Evolutionary conservation across 1,284 basidiomycete genomes (phyloP).

Genomic region (Amylostereum areolatum): DNA sequence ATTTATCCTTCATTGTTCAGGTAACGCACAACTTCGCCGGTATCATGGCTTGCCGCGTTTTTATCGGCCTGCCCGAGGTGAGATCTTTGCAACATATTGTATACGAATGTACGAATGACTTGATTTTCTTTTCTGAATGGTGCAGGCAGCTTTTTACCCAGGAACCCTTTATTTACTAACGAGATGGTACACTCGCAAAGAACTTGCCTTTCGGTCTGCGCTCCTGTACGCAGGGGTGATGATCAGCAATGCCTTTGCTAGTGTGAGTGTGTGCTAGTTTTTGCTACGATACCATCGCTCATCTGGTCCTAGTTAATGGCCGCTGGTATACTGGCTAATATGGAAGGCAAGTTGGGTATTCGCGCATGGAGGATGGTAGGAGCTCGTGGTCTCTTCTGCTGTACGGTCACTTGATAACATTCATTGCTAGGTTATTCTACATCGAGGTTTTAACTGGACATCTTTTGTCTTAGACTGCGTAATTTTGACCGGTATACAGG

Average conservation of each 20-base stretch:
- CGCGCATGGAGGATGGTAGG: constrained; percentile 67
- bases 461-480: background rate
- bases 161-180: constrained; percentile 57
- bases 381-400: constrained; percentile 1
- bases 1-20: constrained; percentile 24
- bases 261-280: constrained; percentile 44
- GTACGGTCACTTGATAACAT: too few species aligned
- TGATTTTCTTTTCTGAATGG: background rate
- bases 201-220: constrained; percentile 63
- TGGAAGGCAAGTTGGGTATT: constrained; percentile 65
- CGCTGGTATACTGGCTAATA: constrained; percentile 61
- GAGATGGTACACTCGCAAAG: constrained; percentile 66
- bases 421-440: constrained; percentile 56
- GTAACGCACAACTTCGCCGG: constrained; percentile 49
- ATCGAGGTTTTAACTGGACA: constrained; percentile 51
- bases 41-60: constrained; percentile 53
- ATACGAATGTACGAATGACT: background rate
- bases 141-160: constrained; percentile 56
- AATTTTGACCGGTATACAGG: constrained; percentile 26
- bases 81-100: too few species aligned
- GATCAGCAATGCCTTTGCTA: constrained; percentile 75
- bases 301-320: constrained; percentile 45
- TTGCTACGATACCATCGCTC: constrained; percentile 4
- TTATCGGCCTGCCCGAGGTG: constrained; percentile 59
- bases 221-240: too few species aligned